Percentiles rank a stretch among this genome's conserved stretches.
These are phyloP conservation scores for Firmiana major DNA, from an alignment of 345 rosid species.

Conservation along the genomic window DNA sequence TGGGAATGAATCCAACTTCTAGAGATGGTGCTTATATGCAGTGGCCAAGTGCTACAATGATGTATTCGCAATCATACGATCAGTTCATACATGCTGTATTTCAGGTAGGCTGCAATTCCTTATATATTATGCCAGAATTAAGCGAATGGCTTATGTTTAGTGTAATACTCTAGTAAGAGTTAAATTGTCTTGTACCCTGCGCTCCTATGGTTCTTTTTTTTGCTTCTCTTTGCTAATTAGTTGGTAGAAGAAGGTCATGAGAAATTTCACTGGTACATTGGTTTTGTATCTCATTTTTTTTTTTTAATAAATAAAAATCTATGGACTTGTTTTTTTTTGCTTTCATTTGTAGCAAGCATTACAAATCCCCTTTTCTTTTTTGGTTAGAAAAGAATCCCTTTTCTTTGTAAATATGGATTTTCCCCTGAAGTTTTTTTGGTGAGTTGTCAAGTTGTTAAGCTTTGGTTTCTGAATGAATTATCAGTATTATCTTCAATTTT, in stretches of 20 bases:
- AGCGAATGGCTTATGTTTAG: neutral
- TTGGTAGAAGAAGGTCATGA: neutral
- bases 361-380: too few species aligned
- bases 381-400: too few species aligned
- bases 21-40: conserved; percentile 65
- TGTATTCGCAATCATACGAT: conserved; percentile 84
- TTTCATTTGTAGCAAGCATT: neutral
- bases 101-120: conserved; percentile 44
- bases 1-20: conserved; percentile 45
- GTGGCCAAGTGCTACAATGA: conserved; percentile 79
- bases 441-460: too few species aligned
- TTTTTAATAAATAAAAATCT: neutral
- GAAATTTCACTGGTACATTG: neutral
- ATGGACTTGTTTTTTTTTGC: too few species aligned
- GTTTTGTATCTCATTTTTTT: neutral
- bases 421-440: too few species aligned
- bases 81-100: conserved; percentile 70
- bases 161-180: neutral
- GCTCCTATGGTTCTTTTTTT: neutral
- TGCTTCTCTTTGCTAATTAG: neutral
- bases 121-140: neutral
- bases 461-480: neutral
- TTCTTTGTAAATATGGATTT: too few species aligned
- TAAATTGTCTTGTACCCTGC: neutral
- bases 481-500: neutral